A percentile compares a stretch with the other conserved stretches of the same genome.
These are phyloP conservation scores for Cladorrhinum sp. DNA, from an alignment of 2,329 filamentous ascomycete genomes.

Conservation along the genomic window DNA sequence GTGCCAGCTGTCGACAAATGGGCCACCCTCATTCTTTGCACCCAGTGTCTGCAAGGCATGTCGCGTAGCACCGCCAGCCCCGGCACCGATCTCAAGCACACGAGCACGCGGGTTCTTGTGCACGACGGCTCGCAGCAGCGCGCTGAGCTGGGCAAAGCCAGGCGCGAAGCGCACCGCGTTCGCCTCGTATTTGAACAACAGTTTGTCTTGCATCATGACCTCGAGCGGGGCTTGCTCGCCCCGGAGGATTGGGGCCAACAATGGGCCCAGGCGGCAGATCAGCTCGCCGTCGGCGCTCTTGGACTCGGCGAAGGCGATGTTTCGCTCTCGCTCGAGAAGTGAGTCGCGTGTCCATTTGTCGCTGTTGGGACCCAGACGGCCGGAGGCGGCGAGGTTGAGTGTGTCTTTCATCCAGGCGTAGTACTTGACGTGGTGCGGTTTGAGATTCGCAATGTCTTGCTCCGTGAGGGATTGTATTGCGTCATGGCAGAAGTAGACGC, in stretches of 20 bases:
- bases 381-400: background rate
- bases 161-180: constrained; percentile 6
- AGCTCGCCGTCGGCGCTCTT: constrained; percentile 26
- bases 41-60: constrained; percentile 1
- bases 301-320: constrained; percentile 26
- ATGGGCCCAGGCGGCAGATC: constrained; percentile 26
- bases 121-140: background rate
- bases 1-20: constrained; percentile 1
- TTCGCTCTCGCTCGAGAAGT: constrained; percentile 25
- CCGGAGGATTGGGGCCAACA: constrained; percentile 27
- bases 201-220: too few species aligned
- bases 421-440: background rate
- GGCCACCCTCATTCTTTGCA: background rate
- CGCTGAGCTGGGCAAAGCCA: constrained; percentile 16
- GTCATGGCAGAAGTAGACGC: background rate
- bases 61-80: constrained; percentile 39
- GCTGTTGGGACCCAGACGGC: too few species aligned
- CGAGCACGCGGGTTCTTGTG: constrained; percentile 16
- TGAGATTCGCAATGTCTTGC: too few species aligned
- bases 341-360: too few species aligned
- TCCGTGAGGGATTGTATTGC: background rate
- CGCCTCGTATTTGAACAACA: constrained; percentile 25
- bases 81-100: constrained; percentile 40
- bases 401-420: background rate
- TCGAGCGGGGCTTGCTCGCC: constrained; percentile 17